phyloP scores from a whole-genome alignment of 2,329 filamentous ascomycete species.

The Cordyceps tenuipes region DNA sequence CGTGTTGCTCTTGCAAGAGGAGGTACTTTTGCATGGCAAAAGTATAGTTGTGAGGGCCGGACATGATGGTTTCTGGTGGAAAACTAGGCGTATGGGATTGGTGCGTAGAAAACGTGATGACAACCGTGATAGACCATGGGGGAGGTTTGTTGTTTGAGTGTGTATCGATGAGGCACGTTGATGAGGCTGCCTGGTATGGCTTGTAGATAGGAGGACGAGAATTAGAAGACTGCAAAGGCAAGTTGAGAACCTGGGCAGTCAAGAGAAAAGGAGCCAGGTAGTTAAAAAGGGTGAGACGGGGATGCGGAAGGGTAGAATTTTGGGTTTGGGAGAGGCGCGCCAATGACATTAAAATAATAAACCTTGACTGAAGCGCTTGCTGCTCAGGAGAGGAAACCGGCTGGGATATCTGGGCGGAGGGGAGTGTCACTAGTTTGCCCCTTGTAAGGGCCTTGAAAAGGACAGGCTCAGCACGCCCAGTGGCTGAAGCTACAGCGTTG shows the following conservation, averaged over 20 bases:
- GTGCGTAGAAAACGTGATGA: conserved; percentile 18
- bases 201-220: neutral
- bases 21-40: conserved; percentile 47
- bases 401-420: neutral
- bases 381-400: conserved; percentile 1
- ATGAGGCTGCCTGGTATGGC: neutral
- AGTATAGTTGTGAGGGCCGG: conserved; percentile 28
- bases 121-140: conserved; percentile 28
- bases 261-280: neutral
- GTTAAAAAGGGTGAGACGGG: neutral
- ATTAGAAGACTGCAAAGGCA: neutral
- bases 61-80: conserved; percentile 20
- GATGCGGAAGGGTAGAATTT: neutral
- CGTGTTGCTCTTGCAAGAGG: conserved; percentile 45
- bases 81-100: conserved; percentile 16
- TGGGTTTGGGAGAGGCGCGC: conserved; percentile 1
- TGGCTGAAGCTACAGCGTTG: neutral
- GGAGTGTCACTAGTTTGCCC: neutral
- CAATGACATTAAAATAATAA: conserved; percentile 8
- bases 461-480: neutral
- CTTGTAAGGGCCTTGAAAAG: neutral
- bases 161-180: neutral
- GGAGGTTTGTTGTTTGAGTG: neutral
- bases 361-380: neutral
- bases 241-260: neutral